These are phyloP conservation scores for Colletotrichum gigasporum DNA, from an alignment of 2,329 filamentous ascomycete genomes.

Conservation along the genomic window DNA sequence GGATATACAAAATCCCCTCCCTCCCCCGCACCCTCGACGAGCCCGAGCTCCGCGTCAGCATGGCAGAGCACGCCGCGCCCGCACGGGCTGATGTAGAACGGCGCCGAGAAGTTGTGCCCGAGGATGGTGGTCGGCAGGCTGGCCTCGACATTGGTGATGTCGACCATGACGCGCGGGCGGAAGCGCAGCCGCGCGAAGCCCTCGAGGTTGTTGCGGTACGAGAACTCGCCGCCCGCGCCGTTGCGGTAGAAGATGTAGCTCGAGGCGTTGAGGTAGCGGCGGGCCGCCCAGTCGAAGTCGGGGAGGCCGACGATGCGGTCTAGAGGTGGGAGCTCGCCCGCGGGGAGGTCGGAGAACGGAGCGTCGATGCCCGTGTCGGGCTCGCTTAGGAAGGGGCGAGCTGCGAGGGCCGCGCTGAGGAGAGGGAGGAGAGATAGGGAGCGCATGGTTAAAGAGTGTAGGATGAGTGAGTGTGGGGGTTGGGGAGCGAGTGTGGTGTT, in stretches of 20 bases:
- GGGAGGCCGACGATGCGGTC: conserved; percentile 51
- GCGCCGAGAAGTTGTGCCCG: conserved; percentile 52
- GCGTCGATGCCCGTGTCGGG: conserved; percentile 44
- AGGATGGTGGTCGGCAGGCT: conserved; percentile 50
- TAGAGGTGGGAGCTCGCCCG: conserved; percentile 44
- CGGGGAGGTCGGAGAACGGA: conserved; percentile 35
- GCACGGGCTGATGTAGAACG: conserved; percentile 55
- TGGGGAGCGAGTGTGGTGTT: too few relatives aligned
- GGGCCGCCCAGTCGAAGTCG: conserved; percentile 57
- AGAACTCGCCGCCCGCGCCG: conserved; percentile 56
- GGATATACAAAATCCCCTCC: too few relatives aligned
- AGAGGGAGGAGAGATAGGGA: too few relatives aligned
- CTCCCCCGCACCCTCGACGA: conserved; percentile 50
- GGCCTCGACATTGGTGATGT: conserved; percentile 46
- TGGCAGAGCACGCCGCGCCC: conserved; percentile 49
- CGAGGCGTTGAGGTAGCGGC: conserved; percentile 47
- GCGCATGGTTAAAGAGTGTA: too few relatives aligned
- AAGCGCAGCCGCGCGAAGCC: conserved; percentile 52
- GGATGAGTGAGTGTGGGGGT: too few relatives aligned
- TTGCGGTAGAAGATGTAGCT: conserved; percentile 58
- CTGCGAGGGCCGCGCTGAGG: neutral
- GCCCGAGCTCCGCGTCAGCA: conserved; percentile 48
- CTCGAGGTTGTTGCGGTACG: conserved; percentile 59
- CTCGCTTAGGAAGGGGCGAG: conserved; percentile 16
- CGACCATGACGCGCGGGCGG: conserved; percentile 50